Evolutionary conservation across 1,284 basidiomycete genomes (phyloP).

Genomic region (Amylostereum areolatum): DNA sequence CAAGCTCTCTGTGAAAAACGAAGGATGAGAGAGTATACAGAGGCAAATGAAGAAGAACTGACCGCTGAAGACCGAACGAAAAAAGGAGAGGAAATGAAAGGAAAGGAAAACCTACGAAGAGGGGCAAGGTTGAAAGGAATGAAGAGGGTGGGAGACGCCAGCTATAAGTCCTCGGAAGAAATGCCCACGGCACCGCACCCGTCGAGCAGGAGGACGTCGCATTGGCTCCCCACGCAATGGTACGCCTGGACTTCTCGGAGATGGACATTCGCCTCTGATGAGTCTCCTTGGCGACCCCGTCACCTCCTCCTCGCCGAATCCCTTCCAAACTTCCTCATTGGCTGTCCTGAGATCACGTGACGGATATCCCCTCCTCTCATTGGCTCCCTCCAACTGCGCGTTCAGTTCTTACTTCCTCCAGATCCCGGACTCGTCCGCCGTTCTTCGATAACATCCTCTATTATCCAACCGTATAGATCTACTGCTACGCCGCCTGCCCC

Average conservation of each 20-base stretch:
- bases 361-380: constrained; percentile 7
- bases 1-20: constrained; percentile 33
- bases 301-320: constrained; percentile 3
- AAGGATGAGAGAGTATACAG: neutral
- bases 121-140: constrained; percentile 10
- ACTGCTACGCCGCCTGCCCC: neutral
- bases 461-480: too few relatives aligned
- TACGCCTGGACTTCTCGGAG: too few relatives aligned
- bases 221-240: constrained; percentile 1
- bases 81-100: constrained; percentile 24
- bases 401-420: too few relatives aligned
- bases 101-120: constrained; percentile 19
- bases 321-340: constrained; percentile 16
- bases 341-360: constrained; percentile 5
- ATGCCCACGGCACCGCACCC: constrained; percentile 17
- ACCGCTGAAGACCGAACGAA: constrained; percentile 39
- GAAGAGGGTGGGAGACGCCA: neutral
- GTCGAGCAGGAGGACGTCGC: constrained; percentile 27
- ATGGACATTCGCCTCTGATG: constrained; percentile 15
- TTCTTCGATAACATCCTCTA: too few relatives aligned
- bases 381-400: constrained; percentile 3
- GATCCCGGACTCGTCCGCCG: too few relatives aligned
- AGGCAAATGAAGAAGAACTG: constrained; percentile 15
- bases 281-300: constrained; percentile 28
- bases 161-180: constrained; percentile 3